Conservation (phyloP, 2,329 filamentous ascomycete species). For the Colletotrichum acutatum region DNA sequence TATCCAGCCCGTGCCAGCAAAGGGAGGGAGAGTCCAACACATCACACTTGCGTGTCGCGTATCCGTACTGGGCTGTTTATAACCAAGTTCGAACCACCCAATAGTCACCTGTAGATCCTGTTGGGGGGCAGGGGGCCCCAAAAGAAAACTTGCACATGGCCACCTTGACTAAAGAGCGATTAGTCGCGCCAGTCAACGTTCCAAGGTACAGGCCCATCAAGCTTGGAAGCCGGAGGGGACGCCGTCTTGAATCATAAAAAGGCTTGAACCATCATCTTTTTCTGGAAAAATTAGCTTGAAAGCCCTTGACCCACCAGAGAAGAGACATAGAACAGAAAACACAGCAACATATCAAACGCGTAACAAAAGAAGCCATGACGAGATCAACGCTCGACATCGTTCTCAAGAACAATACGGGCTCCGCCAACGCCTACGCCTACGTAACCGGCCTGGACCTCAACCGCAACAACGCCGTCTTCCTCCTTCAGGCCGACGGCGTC, state of each 20-base stretch:
- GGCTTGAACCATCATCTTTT: neutral
- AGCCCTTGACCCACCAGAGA: neutral
- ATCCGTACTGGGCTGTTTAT: neutral
- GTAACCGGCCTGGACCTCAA: conserved; percentile 75
- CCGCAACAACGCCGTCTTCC: conserved; percentile 67
- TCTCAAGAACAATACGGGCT: conserved; percentile 73
- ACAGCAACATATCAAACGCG: neutral
- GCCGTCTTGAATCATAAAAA: conserved; percentile 1
- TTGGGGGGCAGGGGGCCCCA: neutral
- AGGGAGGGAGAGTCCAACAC: conserved; percentile 2
- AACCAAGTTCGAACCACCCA: neutral
- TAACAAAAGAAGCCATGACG: conserved; percentile 42
- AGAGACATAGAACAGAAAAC: neutral
- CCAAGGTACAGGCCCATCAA: neutral
- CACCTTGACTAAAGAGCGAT: neutral
- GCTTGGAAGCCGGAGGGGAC: neutral
- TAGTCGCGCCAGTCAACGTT: neutral
- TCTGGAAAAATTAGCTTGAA: neutral
- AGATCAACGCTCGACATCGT: conserved; percentile 64
- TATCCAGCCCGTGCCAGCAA: neutral
- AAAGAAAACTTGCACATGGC: conserved; percentile 18
- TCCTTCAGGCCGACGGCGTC: conserved; percentile 73
- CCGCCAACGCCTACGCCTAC: conserved; percentile 72
- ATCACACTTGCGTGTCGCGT: conserved; percentile 13
- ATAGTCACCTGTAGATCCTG: conserved; percentile 2